These are phyloP conservation scores for Hysterangium stoloniferum DNA, from an alignment of 768 basidiomycete species.

Conservation along the genomic window DNA sequence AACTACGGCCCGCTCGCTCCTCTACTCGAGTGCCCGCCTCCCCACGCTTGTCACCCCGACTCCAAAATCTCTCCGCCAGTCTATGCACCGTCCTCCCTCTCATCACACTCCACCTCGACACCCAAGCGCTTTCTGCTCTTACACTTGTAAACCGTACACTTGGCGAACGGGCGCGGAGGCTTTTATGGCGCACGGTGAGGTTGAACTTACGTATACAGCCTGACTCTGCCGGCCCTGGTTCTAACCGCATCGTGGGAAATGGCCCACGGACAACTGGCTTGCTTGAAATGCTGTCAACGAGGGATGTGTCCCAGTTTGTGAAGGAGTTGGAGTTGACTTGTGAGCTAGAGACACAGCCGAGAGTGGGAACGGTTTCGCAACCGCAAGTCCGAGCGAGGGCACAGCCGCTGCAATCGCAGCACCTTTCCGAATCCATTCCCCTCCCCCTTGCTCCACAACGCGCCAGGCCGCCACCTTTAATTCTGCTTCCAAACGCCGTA, in stretches of 20 bases:
- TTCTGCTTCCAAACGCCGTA: too few species aligned
- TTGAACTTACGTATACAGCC: not conserved
- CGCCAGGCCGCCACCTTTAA: too few species aligned
- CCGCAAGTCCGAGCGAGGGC: too few species aligned
- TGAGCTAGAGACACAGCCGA: not conserved
- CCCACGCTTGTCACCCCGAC: not conserved
- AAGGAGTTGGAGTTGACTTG: slow-evolving; percentile 5
- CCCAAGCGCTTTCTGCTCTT: not conserved
- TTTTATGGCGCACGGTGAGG: slow-evolving; percentile 1
- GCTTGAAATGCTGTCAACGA: not conserved
- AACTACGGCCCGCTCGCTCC: too few species aligned
- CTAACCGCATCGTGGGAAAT: not conserved
- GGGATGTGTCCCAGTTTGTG: slow-evolving; percentile 1
- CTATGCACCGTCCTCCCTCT: slow-evolving; percentile 1
- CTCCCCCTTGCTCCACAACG: too few species aligned
- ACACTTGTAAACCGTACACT: slow-evolving; percentile 1
- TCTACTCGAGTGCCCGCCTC: not conserved
- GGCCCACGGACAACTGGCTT: not conserved
- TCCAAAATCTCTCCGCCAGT: not conserved
- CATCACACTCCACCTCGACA: not conserved
- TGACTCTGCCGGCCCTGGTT: too few species aligned
- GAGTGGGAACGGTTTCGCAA: too few species aligned
- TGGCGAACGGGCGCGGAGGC: not conserved
- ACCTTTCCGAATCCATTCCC: too few species aligned
- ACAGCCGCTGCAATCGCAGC: too few species aligned